Conservation (phyloP, 1,139 yeast species). For the Diutina catenulata region DNA sequence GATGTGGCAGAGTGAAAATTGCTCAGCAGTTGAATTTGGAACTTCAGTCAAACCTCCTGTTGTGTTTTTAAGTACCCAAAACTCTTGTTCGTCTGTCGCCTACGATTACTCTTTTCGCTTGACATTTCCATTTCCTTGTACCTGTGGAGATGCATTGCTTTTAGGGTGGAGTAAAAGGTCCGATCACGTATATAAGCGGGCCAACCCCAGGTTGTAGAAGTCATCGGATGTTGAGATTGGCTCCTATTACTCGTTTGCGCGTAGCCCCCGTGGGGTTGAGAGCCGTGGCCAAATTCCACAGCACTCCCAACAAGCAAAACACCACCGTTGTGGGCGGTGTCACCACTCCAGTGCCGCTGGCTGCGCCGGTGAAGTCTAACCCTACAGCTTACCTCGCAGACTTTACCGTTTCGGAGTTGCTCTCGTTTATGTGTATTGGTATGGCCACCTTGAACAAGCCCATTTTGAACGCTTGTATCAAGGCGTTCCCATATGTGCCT, state of each 20-base stretch:
- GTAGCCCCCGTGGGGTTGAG: neutral
- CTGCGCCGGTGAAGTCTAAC: neutral
- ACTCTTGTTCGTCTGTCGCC: no score
- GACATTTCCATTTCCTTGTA: no score
- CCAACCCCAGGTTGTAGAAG: no score
- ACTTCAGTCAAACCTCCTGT: no score
- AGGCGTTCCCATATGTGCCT: slow-evolving; percentile 68
- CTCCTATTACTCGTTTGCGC: neutral
- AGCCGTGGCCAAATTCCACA: neutral
- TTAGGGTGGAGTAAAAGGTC: no score
- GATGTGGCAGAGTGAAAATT: no score
- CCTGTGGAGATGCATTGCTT: no score
- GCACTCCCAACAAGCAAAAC: neutral
- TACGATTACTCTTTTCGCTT: no score
- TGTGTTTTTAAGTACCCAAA: no score
- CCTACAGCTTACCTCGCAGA: slow-evolving; percentile 18
- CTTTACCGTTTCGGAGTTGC: slow-evolving; percentile 30
- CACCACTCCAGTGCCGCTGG: neutral
- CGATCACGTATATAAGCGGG: no score
- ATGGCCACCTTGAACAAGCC: slow-evolving; percentile 54
- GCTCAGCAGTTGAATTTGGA: no score
- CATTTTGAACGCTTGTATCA: slow-evolving; percentile 47
- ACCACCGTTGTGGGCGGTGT: slow-evolving; percentile 1
- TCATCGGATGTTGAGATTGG: neutral
- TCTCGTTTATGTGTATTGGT: slow-evolving; percentile 59